These are phyloP conservation scores for Ophiostoma angusticollis DNA, from an alignment of 2,329 filamentous ascomycete genomes.

Conservation along the genomic window DNA sequence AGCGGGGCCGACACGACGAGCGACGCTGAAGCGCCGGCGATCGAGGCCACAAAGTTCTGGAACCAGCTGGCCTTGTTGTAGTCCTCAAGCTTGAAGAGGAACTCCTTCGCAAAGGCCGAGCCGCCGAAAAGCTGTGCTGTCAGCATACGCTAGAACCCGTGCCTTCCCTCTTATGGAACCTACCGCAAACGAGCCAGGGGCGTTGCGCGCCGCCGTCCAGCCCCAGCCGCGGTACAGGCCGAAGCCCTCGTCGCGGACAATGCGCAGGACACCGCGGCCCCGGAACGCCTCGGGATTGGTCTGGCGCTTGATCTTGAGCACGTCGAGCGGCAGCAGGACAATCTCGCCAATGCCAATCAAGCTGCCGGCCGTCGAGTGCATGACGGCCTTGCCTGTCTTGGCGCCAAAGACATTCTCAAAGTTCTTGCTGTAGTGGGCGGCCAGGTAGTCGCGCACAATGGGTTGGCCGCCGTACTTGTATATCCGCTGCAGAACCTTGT, in stretches of 20 bases:
- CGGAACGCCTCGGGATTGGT: constrained; percentile 98
- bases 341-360: constrained; percentile 97
- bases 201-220: constrained; percentile 95
- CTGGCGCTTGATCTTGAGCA: constrained; percentile 98
- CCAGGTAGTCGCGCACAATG: constrained; percentile 81
- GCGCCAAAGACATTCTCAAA: constrained; percentile 89
- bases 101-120: constrained; percentile 94
- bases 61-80: constrained; percentile 93
- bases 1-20: constrained; percentile 90
- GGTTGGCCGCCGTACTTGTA: constrained; percentile 99
- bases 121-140: constrained; percentile 72
- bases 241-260: constrained; percentile 87
- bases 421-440: constrained; percentile 61
- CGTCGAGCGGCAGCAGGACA: constrained; percentile 83
- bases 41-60: constrained; percentile 95
- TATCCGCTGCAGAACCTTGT: constrained; percentile 91
- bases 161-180: constrained; percentile 30
- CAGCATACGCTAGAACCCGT: too few relatives aligned
- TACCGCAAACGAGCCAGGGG: constrained; percentile 92
- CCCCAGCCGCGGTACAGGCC: constrained; percentile 92
- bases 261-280: constrained; percentile 78
- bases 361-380: constrained; percentile 93
- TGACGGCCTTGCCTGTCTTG: constrained; percentile 94
- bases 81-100: constrained; percentile 75
- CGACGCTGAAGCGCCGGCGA: constrained; percentile 89